phyloP scores from a whole-genome alignment of 2,329 filamentous ascomycete species.

The Geosmithia flava region DNA sequence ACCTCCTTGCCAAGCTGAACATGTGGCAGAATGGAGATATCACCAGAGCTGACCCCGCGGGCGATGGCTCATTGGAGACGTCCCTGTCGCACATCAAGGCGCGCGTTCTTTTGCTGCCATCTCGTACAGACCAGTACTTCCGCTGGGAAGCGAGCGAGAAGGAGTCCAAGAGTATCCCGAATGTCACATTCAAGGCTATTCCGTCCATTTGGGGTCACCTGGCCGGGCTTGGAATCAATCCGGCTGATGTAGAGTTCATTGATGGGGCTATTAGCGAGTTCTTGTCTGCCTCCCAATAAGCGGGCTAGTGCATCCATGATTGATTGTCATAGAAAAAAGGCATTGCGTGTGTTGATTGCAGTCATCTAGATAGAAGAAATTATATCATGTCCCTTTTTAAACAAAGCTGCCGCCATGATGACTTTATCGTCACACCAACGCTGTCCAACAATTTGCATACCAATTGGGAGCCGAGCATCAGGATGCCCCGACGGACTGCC shows the following conservation, averaged over 20 bases:
- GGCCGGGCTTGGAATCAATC: constrained; percentile 16
- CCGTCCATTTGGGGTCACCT: constrained; percentile 23
- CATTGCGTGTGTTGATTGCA: background rate
- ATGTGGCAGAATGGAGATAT: constrained; percentile 33
- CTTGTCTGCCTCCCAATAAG: constrained; percentile 3
- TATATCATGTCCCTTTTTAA: constrained; percentile 8
- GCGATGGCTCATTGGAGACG: constrained; percentile 25
- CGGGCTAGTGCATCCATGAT: background rate
- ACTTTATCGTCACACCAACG: constrained; percentile 10
- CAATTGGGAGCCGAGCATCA: constrained; percentile 10
- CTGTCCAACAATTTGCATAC: constrained; percentile 17
- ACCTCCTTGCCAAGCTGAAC: constrained; percentile 24
- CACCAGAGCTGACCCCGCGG: constrained; percentile 7
- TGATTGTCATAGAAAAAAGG: background rate
- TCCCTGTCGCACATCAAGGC: constrained; percentile 48
- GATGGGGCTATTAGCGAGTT: constrained; percentile 15
- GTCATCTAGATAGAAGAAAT: background rate
- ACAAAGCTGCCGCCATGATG: constrained; percentile 10
- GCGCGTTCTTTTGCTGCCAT: constrained; percentile 47
- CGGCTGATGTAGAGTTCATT: constrained; percentile 17
- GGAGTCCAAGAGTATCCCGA: constrained; percentile 14
- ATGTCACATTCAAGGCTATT: constrained; percentile 16
- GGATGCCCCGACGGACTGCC: constrained; percentile 3
- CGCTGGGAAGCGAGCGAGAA: constrained; percentile 23
- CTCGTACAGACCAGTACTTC: constrained; percentile 56